Evolutionary conservation across 306 rosid species (phyloP).

Genomic region (Myrica gale): DNA sequence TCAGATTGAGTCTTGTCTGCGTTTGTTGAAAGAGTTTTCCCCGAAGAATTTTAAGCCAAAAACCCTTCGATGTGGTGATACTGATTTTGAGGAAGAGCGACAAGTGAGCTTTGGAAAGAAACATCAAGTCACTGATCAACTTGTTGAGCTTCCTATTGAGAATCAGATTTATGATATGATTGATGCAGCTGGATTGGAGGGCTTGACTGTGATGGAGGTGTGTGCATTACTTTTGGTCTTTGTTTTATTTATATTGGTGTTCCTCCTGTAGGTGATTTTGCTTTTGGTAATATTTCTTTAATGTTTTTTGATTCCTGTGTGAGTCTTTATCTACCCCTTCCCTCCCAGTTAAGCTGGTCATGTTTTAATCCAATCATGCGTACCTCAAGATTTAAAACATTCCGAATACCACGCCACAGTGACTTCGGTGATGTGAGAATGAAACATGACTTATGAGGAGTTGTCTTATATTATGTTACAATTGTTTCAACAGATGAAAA

Average conservation of each 20-base stretch:
- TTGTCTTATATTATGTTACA: background rate
- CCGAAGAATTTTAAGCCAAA: constrained; percentile 40
- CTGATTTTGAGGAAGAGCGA: constrained; percentile 39
- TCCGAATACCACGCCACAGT: background rate
- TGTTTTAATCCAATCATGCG: background rate
- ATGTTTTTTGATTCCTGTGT: background rate
- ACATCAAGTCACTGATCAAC: constrained; percentile 55
- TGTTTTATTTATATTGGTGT: constrained; percentile 6
- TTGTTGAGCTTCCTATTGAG: constrained; percentile 77
- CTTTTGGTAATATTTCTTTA: background rate
- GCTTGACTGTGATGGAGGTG: constrained; percentile 72
- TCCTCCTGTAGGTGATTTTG: background rate
- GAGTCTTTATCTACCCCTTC: background rate
- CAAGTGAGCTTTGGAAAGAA: constrained; percentile 44
- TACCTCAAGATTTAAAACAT: background rate
- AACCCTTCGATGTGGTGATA: constrained; percentile 38
- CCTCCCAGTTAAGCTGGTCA: background rate
- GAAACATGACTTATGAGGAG: background rate
- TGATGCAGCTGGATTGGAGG: constrained; percentile 67
- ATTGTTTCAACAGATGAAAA: background rate
- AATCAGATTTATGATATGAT: constrained; percentile 69
- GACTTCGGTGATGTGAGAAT: background rate
- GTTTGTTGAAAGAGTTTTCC: constrained; percentile 47
- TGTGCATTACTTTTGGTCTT: constrained; percentile 28
- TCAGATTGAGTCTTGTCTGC: constrained; percentile 53